These are phyloP conservation scores for Salisapilia sapeloensis DNA, from an alignment of 352 stramenopile species.

Conservation along the genomic window DNA sequence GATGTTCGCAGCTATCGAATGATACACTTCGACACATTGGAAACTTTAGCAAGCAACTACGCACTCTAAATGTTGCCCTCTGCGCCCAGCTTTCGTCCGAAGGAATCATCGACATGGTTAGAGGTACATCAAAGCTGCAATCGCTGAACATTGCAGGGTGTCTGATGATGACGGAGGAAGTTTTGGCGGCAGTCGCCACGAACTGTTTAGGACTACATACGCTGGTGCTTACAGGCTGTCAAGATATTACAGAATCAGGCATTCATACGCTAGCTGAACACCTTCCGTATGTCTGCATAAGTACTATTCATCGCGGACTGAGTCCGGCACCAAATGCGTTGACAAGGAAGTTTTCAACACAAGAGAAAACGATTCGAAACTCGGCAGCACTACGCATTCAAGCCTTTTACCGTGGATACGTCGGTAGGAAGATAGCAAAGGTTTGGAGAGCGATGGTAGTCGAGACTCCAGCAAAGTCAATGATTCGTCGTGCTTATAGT, in stretches of 20 bases:
- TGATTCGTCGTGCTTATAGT: slow-evolving; percentile 31
- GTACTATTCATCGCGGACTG: slow-evolving; percentile 31
- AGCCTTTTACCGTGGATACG: slow-evolving; percentile 35
- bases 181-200: slow-evolving; percentile 32
- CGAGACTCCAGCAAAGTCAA: slow-evolving; percentile 20
- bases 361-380: slow-evolving; percentile 54
- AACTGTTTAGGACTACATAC: slow-evolving; percentile 35
- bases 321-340: slow-evolving; percentile 29
- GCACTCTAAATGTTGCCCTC: slow-evolving; percentile 37
- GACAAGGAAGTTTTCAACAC: slow-evolving; percentile 48
- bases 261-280: slow-evolving; percentile 47
- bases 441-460: slow-evolving; percentile 39
- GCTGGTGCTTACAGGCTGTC: slow-evolving; percentile 54
- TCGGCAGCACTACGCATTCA: slow-evolving; percentile 59
- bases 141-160: slow-evolving; percentile 54
- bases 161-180: slow-evolving; percentile 44
- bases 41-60: slow-evolving; percentile 21
- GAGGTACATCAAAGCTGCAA: slow-evolving; percentile 30
- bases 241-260: slow-evolving; percentile 61
- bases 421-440: slow-evolving; percentile 22
- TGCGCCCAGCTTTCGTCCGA: slow-evolving; percentile 40
- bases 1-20: slow-evolving; percentile 45
- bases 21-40: slow-evolving; percentile 24
- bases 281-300: slow-evolving; percentile 45
- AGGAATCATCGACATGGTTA: slow-evolving; percentile 29